Evolutionary conservation across 2,329 filamentous ascomycete genomes (phyloP).

Genomic region (Xylaria sp.): DNA sequence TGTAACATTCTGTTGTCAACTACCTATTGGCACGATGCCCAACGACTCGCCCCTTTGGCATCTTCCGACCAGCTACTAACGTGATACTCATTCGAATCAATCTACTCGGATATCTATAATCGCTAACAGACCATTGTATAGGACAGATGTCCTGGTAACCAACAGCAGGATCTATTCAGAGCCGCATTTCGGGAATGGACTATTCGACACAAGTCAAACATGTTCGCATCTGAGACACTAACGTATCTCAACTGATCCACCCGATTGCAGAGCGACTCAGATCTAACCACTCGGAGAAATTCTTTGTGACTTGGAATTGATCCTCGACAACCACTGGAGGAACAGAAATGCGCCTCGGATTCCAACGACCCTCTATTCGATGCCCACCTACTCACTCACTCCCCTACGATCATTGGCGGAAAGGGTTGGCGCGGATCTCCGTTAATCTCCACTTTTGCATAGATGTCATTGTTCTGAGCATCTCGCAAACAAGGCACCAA

Average conservation of each 20-base stretch:
- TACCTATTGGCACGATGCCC: constrained; percentile 31
- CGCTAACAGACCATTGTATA: neutral
- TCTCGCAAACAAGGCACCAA: neutral
- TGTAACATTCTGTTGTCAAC: constrained; percentile 46
- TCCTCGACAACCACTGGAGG: constrained; percentile 25
- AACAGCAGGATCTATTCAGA: constrained; percentile 3
- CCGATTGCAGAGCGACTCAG: constrained; percentile 17
- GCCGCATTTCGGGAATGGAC: neutral
- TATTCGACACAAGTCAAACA: neutral
- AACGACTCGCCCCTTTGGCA: constrained; percentile 27
- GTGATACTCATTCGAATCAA: constrained; percentile 6
- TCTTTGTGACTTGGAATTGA: constrained; percentile 21
- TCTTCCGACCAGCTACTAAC: constrained; percentile 18
- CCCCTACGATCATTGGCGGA: constrained; percentile 20
- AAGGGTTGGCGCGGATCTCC: constrained; percentile 9
- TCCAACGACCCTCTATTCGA: constrained; percentile 14
- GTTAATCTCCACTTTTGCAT: constrained; percentile 16
- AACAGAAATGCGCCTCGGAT: neutral
- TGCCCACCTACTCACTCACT: constrained; percentile 1
- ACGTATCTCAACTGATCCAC: constrained; percentile 9
- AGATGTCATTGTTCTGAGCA: neutral
- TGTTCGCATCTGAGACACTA: constrained; percentile 23
- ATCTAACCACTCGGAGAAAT: constrained; percentile 34
- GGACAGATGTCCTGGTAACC: constrained; percentile 9
- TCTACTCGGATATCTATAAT: constrained; percentile 5